Conservation (phyloP, 176 grass and related monocot species). For the sorghum (Sorghum bicolor) region Sorghum_bicolor_NCBIv3 NC_012870.2:73060501-73061000, state of each 20-base stretch:
- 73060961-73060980: not conserved
- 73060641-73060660: constrained; percentile 90
- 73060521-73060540: constrained; percentile 81
- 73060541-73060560: constrained; percentile 55
- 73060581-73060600: constrained; percentile 83
- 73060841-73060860: too few species aligned
- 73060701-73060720: constrained; percentile 69
- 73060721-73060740: constrained; percentile 74
- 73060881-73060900: not conserved
- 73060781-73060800: constrained; percentile 87
- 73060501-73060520: constrained; percentile 73
- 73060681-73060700: constrained; percentile 93
- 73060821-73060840: too few species aligned
- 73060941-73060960: not conserved
- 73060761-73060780: constrained; percentile 78
- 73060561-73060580: constrained; percentile 98
- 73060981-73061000: not conserved
- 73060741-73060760: constrained; percentile 81
- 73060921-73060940: constrained; percentile 22
- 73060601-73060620: constrained; percentile 89
- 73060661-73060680: constrained; percentile 71
- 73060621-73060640: constrained; percentile 88
- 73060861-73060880: too few species aligned
- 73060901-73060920: not conserved
- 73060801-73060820: constrained; percentile 63